These are phyloP conservation scores for Cryptococcus sp. DNA, from an alignment of 1,284 basidiomycete species.

Conservation along the genomic window DNA sequence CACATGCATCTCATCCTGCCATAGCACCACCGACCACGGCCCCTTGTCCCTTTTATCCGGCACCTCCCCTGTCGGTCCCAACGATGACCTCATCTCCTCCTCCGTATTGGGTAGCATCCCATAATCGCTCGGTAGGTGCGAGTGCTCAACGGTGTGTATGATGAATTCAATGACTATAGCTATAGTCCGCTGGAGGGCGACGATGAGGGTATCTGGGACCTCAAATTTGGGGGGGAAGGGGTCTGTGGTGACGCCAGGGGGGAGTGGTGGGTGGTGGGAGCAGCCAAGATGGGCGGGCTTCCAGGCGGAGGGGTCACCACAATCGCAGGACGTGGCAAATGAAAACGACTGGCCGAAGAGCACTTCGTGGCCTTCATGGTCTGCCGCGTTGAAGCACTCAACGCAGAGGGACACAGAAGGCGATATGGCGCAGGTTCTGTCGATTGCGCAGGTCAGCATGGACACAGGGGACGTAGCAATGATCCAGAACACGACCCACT, in stretches of 20 bases:
- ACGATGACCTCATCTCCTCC: conserved; percentile 51
- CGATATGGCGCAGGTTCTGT: conserved; percentile 81
- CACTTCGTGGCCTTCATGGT: conserved; percentile 81
- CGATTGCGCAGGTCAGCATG: neutral
- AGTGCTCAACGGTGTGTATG: conserved; percentile 77
- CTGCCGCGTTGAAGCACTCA: conserved; percentile 77
- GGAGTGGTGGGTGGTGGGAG: conserved; percentile 60
- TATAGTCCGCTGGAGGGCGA: conserved; percentile 69
- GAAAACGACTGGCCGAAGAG: conserved; percentile 87
- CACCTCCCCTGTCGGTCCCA: conserved; percentile 30
- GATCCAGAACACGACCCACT: conserved; percentile 57
- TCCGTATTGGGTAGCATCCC: conserved; percentile 61
- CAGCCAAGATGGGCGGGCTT: conserved; percentile 60
- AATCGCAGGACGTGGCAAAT: conserved; percentile 87
- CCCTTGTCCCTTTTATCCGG: conserved; percentile 55
- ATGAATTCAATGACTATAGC: conserved; percentile 77
- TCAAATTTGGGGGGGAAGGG: conserved; percentile 29
- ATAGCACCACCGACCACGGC: conserved; percentile 79
- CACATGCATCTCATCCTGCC: conserved; percentile 98
- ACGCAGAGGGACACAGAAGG: conserved; percentile 84
- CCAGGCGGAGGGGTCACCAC: conserved; percentile 87
- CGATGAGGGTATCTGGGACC: conserved; percentile 59
- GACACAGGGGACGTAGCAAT: neutral
- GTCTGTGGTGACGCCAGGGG: conserved; percentile 28
- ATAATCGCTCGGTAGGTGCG: conserved; percentile 67